Conservation (phyloP, 164 flowering plant genomes). For the Vitis riparia region DNA sequence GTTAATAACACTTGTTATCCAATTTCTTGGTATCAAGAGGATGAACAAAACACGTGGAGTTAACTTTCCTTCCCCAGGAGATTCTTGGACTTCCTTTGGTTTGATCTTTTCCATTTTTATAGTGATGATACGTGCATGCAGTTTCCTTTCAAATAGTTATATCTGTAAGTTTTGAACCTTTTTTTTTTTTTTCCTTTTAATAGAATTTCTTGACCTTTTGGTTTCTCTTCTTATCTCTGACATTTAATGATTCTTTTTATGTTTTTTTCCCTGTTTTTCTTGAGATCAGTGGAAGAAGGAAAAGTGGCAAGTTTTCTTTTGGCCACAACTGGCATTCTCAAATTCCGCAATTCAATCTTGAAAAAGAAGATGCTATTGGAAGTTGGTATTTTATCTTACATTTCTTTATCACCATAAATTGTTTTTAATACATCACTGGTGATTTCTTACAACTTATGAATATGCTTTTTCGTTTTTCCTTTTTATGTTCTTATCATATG, state of each 20-base stretch:
- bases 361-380: conserved; percentile 47
- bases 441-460: neutral
- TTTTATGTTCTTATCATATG: too few relatives aligned
- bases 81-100: conserved; percentile 31
- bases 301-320: conserved; percentile 84
- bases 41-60: conserved; percentile 23
- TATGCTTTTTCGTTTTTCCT: too few relatives aligned
- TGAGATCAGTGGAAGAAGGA: conserved; percentile 87
- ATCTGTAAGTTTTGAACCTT: conserved; percentile 62
- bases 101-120: conserved; percentile 39
- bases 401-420: conserved; percentile 1
- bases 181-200: neutral
- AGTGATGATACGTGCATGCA: conserved; percentile 71
- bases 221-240: neutral
- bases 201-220: conserved; percentile 4
- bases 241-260: neutral
- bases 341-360: conserved; percentile 54
- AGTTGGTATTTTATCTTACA: conserved; percentile 40
- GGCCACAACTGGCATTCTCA: conserved; percentile 73
- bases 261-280: neutral
- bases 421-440: neutral
- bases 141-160: conserved; percentile 92
- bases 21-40: conserved; percentile 46
- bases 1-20: conserved; percentile 56
- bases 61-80: conserved; percentile 24